Base-by-base conservation (phyloP, 202 grass and related monocot genomes). In the Schoenoplectus triqueter region DNA sequence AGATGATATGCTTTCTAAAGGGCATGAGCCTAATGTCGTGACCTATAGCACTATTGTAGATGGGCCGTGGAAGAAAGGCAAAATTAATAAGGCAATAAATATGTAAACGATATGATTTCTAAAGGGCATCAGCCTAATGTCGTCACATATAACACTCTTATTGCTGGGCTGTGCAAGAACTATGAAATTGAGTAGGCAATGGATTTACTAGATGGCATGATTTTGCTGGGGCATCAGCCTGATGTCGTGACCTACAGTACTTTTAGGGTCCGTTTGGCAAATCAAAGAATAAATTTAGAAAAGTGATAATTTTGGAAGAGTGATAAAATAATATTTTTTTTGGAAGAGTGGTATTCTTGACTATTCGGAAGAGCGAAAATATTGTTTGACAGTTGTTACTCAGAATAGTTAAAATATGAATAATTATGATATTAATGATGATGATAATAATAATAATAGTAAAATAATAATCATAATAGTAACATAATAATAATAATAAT, bases 61-160 rank as follows among this genome's bases (percentile, higher is more conserved):
- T 42, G 39, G 66, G 11, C 13, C 44, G 13, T 69, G 66, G 10
- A 44, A 44, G 10, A 69, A 14, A 6, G 40, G 66, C 44, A 11
- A 42, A 44, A 44, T 69, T 44, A 10, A 6, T 10, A 44, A 41
- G 40, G 66, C 66, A 15, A 44, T 14, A 5, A 44, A 69, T 44
- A 15, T 6, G 0, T 69, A 44, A 11, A 69, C 15, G 39, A 44
- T 4, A 69, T 69, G 66, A 44, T 42, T 15, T 69, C 11, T 5
- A 69, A 10, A 69, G 66, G 66, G 66, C 39, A 44, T 69, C 39
- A 14, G 40, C 66, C 66, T 69, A 15, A 69, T 69, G 66, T 44
- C 4, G 6, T 11, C 11, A 69, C 10, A 4, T 69, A 69, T 44
- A 69, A 15, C 66, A 69, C 4, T 13, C 1, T 69, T 15, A 69